Evolutionary conservation across 139 green algal genomes (phyloP), one percentile per base, ranked within the genome.

Genomic region (Chlamydomonas eustigma): DNA sequence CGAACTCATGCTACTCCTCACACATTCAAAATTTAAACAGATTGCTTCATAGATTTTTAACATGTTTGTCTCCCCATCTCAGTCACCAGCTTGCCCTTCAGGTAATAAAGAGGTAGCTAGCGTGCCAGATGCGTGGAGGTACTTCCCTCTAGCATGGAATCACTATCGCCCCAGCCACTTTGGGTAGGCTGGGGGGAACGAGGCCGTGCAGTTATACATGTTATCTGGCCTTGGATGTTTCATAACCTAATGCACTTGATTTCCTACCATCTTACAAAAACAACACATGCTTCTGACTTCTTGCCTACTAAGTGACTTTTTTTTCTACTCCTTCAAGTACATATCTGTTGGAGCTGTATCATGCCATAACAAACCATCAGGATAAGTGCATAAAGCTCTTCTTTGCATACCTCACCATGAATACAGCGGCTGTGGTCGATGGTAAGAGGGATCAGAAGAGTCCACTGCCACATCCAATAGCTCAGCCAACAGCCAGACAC

Each of bases 401-500:
- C 22, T 24, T 18, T 22, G 58, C 18, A 28, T 70, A 28, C 12
- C 77, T 73, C 71, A 87, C 91, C 91, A 96, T 4, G 88, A 87
- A 73, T 92, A 83, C 58, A 93, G 85, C 1, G 90, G 81, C 71
- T 78, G 66, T 39, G 79, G 79, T 30, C 70, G 71, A 1, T 37
- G 69, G 50, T 74, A 82, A 25, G 51, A 38, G 2, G 75, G 58
- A 1, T 39, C n/a, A 8, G 37, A 70, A 0, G 67, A 68, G 70
- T 87, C 76, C 33, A 77, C 39, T 1, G 76, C 75, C 1, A 66
- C 70, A 67, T 96, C 92, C 73, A 97, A 66, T 37, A 94, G 73
- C 37, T 91, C 86, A 2, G 85, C 71, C 31, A 97, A 70, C 39
- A 91, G 73, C 94, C 94, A 98, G 3, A 84, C 83, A 52, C 80